Evolutionary conservation across 176 grass and related monocot genomes (phyloP).

Genomic region (Thalia dealbata): DNA sequence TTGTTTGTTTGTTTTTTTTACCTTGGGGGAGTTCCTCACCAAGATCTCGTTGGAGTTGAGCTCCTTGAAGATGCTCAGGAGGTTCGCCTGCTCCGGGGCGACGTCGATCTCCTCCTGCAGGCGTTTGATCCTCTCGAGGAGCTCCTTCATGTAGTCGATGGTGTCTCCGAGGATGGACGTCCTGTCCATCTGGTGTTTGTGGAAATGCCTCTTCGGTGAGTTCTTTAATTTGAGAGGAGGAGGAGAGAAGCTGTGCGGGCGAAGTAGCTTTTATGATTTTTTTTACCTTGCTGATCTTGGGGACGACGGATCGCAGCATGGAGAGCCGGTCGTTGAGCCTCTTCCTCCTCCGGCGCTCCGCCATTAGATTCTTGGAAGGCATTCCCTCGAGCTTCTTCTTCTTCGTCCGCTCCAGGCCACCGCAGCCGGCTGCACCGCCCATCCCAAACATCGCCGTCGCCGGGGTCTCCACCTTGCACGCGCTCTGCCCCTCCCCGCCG

Average conservation of each 20-base stretch:
- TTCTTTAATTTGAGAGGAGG: not conserved
- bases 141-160: slow-evolving; percentile 99
- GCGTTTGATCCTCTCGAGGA: slow-evolving; percentile 81
- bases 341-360: slow-evolving; percentile 86
- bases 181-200: slow-evolving; percentile 64
- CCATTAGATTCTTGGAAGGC: slow-evolving; percentile 99
- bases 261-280: too few relatives aligned
- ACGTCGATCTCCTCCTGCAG: slow-evolving; percentile 62
- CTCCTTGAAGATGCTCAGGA: slow-evolving; percentile 68
- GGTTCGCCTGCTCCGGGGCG: slow-evolving; percentile 21
- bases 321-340: slow-evolving; percentile 94
- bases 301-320: slow-evolving; percentile 91
- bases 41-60: slow-evolving; percentile 76
- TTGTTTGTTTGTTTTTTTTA: not conserved
- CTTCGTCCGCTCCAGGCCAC: slow-evolving; percentile 44
- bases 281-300: slow-evolving; percentile 99
- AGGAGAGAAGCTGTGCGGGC: not conserved
- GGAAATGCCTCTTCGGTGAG: not conserved
- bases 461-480: slow-evolving; percentile 63
- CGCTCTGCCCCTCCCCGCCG: not conserved
- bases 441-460: slow-evolving; percentile 18
- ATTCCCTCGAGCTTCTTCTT: slow-evolving; percentile 88
- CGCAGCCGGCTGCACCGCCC: not conserved
- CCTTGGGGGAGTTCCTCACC: slow-evolving; percentile 80
- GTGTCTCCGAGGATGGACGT: slow-evolving; percentile 96